Base-by-base conservation (phyloP, 768 basidiomycete species). In the Russula lepida region DNA sequence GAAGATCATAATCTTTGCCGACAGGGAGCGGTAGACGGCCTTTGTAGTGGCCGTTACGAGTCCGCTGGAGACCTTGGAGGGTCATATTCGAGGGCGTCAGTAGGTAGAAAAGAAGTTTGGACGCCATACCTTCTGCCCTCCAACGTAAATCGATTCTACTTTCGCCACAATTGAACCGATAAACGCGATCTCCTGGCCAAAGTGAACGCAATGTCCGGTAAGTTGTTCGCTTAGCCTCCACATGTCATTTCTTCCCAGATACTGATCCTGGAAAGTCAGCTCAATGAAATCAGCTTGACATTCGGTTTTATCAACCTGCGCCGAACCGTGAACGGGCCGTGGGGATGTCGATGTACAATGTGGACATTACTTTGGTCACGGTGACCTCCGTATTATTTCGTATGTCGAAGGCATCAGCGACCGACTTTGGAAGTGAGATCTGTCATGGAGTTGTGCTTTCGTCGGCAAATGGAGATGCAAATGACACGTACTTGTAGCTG, bases 191-290 rank as follows among this genome's bases (percentile, higher is more conserved):
- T 92, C 90, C 71, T 98, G 90, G 60, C 88, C 84, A 1, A 83
- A 79, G 69, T 92, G 88, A 23, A 97, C 76, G 69, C 91, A 94
- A 67, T 86, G 85, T 9, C 85, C 86, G 28, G 85, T 84, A 17
- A 98, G 78, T 54, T 86, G 79, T 70, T 88, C 85, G n/a, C 85
- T 86, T 8, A 98, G 78, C 51, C 93, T 79, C 92, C 95, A 98
- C 93, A 97, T 95, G 66, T 98, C 97, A 63, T 89, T 92, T 49
- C 97, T 84, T 17, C 95, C 95, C 17, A 98, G 79, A 71, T 98
- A 98, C 69, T 95, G 93, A 70, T 97, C 94, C 64, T 91, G 89
- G 69, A 98, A 98, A 49, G 85, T 84, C 59, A 98, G 81, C 69
- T 98, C 95, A 53, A 98, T 80, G 69, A 86, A 87, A 62, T 89